These are phyloP conservation scores for Aspergillus nanangensis DNA, from an alignment of 495 filamentous ascomycete species.

Conservation along the genomic window DNA sequence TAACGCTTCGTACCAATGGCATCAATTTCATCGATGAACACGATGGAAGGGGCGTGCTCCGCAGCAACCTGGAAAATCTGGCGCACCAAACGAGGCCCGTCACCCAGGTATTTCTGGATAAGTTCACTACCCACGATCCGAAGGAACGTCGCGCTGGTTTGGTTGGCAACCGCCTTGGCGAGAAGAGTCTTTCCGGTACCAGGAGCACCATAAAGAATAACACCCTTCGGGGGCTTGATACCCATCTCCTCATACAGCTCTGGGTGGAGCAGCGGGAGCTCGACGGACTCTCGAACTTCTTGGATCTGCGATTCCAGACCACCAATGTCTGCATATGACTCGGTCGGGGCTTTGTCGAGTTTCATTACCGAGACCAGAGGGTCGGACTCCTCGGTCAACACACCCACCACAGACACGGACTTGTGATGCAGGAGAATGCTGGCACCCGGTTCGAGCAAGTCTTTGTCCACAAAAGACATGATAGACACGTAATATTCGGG, in stretches of 20 bases:
- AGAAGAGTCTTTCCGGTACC: slow-evolving; percentile 97
- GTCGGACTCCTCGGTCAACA: slow-evolving; percentile 94
- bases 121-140: slow-evolving; percentile 97
- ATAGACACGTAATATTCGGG: slow-evolving; percentile 99
- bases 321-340: slow-evolving; percentile 98
- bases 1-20: slow-evolving; percentile 99
- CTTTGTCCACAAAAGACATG: slow-evolving; percentile 99
- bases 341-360: slow-evolving; percentile 96
- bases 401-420: slow-evolving; percentile 94
- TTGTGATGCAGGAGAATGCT: slow-evolving; percentile 97
- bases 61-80: slow-evolving; percentile 98
- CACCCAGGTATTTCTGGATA: slow-evolving; percentile 98
- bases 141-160: slow-evolving; percentile 96
- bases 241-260: slow-evolving; percentile 99
- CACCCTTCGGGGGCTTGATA: slow-evolving; percentile 99
- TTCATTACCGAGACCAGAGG: slow-evolving; percentile 99
- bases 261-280: slow-evolving; percentile 91
- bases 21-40: slow-evolving; percentile 99
- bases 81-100: slow-evolving; percentile 88
- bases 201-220: slow-evolving; percentile 96
- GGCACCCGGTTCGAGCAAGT: slow-evolving; percentile 92
- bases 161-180: slow-evolving; percentile 97
- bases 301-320: slow-evolving; percentile 94
- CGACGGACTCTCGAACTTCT: slow-evolving; percentile 95
- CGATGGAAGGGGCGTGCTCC: slow-evolving; percentile 93